phyloP scores from a whole-genome alignment of 1,284 basidiomycete species.

The Calocybe gambosa region DNA sequence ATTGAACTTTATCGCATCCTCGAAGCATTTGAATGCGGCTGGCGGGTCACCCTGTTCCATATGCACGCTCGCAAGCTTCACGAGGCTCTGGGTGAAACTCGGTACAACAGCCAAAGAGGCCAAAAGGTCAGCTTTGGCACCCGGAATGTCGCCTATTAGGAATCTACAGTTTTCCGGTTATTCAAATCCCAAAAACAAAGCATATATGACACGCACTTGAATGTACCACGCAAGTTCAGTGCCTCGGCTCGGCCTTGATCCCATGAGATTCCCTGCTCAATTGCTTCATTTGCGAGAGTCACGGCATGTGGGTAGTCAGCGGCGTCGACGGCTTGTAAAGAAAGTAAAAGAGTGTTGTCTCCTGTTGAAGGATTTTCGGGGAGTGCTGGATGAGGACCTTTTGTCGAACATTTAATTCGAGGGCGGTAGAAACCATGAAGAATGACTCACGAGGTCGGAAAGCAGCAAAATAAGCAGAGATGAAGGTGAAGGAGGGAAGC shows the following conservation, averaged over 20 bases:
- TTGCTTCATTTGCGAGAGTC: constrained; percentile 77
- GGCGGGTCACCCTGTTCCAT: constrained; percentile 90
- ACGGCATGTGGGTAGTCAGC: constrained; percentile 86
- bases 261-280: constrained; percentile 85
- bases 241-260: constrained; percentile 80
- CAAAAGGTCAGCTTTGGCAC: constrained; percentile 84
- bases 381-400: constrained; percentile 66
- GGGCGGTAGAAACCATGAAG: constrained; percentile 1
- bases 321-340: constrained; percentile 80
- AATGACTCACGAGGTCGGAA: constrained; percentile 76
- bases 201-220: constrained; percentile 62
- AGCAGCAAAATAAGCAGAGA: constrained; percentile 94
- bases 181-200: background rate
- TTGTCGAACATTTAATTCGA: constrained; percentile 2
- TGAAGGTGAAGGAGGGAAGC: constrained; percentile 89
- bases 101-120: constrained; percentile 74
- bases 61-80: constrained; percentile 96
- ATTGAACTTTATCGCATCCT: constrained; percentile 82
- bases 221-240: constrained; percentile 91
- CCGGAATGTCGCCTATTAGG: constrained; percentile 78
- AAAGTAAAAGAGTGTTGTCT: constrained; percentile 79
- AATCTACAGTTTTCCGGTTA: constrained; percentile 47
- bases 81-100: constrained; percentile 82
- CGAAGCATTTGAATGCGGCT: constrained; percentile 88
- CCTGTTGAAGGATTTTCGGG: constrained; percentile 77